phyloP scores from a whole-genome alignment of 345 rosid genomes.

The Cardiospermum halicacabum region DNA sequence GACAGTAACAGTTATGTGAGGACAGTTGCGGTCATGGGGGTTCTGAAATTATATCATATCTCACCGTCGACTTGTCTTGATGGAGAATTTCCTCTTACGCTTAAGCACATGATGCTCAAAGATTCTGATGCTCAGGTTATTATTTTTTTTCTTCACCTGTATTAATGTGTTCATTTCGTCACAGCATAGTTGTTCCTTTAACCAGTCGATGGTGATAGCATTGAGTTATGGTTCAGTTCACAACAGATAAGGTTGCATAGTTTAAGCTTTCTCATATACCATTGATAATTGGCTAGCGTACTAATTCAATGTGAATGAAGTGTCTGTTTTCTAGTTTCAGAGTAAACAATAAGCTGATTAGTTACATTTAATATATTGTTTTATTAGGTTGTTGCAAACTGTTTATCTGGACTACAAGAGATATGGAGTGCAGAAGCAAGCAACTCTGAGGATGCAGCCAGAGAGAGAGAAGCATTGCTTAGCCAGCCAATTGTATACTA shows the following conservation, averaged over 20 bases:
- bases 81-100: conserved; percentile 72
- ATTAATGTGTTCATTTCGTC: background rate
- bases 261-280: background rate
- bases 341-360: conserved; percentile 1
- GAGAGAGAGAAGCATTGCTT: conserved; percentile 74
- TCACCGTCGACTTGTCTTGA: conserved; percentile 77
- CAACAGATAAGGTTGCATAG: background rate
- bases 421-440: conserved; percentile 85
- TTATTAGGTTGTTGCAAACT: conserved; percentile 80
- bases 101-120: conserved; percentile 83
- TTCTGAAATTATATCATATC: conserved; percentile 86
- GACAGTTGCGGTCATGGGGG: conserved; percentile 82
- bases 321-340: background rate
- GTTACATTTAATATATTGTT: conserved; percentile 9
- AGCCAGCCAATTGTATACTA: conserved; percentile 74
- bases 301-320: background rate
- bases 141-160: conserved; percentile 8
- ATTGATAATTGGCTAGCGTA: background rate
- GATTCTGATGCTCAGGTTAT: conserved; percentile 85
- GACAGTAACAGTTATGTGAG: conserved; percentile 87
- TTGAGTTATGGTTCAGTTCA: background rate
- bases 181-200: too few relatives aligned
- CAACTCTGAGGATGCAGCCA: conserved; percentile 80
- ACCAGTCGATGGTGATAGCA: too few relatives aligned
- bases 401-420: conserved; percentile 91